Percentiles rank a stretch among this genome's conserved stretches.
These are phyloP conservation scores for Trichosporon ovoides DNA, from an alignment of 1,284 basidiomycete species.

Conservation along the genomic window DNA sequence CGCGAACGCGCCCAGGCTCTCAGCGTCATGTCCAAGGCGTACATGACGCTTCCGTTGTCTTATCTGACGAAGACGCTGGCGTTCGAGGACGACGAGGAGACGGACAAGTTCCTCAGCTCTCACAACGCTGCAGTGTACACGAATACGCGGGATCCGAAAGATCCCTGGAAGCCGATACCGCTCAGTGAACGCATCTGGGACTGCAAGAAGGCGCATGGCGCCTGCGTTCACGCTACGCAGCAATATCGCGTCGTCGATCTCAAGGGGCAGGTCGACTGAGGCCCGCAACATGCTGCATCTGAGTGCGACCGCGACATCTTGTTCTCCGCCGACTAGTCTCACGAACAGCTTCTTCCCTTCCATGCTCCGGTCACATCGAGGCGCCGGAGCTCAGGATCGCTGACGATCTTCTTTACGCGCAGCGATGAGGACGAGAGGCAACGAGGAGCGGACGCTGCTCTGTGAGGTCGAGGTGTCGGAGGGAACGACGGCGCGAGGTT, in stretches of 20 bases:
- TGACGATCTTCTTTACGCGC: too few species aligned
- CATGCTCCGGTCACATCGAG: too few species aligned
- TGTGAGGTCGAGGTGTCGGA: too few species aligned
- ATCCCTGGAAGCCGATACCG: slow-evolving; percentile 29
- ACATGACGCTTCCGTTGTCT: slow-evolving; percentile 65
- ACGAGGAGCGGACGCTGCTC: too few species aligned
- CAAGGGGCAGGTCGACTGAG: slow-evolving; percentile 52
- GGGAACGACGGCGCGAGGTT: too few species aligned
- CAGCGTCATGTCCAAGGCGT: slow-evolving; percentile 88
- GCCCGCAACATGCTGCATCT: too few species aligned
- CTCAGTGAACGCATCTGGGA: slow-evolving; percentile 50
- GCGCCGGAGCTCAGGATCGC: too few species aligned
- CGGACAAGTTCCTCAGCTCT: slow-evolving; percentile 64
- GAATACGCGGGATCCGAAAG: slow-evolving; percentile 22
- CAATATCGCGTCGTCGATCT: slow-evolving; percentile 54
- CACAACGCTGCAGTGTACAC: slow-evolving; percentile 68
- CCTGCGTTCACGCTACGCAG: slow-evolving; percentile 46
- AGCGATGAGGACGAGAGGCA: too few species aligned
- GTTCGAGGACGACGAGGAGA: slow-evolving; percentile 65
- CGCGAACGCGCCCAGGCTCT: slow-evolving; percentile 84
- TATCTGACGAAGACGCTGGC: slow-evolving; percentile 77
- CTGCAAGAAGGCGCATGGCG: slow-evolving; percentile 49
- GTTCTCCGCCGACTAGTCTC: too few species aligned
- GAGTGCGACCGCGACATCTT: too few species aligned
- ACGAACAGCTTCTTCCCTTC: too few species aligned